phyloP scores from a whole-genome alignment of 164 flowering plant genomes.

The Vitis cinerea region DNA sequence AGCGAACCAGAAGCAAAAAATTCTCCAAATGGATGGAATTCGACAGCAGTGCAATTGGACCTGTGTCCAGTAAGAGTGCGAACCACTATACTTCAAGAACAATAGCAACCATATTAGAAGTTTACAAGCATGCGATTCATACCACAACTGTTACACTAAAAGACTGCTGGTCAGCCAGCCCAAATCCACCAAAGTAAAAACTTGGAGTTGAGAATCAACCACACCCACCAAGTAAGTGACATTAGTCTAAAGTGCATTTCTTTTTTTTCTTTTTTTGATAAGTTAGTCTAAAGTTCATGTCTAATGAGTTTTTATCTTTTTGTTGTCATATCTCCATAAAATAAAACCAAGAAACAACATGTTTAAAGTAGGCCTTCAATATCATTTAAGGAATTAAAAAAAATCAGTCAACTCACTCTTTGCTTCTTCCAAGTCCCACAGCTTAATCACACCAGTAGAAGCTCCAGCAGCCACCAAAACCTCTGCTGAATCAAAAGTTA shows the following conservation, averaged over 20 bases:
- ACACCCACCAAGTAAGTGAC: background rate
- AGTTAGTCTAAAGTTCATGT: background rate
- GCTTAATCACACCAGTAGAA: slow-evolving; percentile 70
- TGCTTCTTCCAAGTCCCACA: slow-evolving; percentile 90
- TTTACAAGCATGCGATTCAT: background rate
- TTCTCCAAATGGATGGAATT: slow-evolving; percentile 92
- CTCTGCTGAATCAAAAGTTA: slow-evolving; percentile 76
- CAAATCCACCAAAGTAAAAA: background rate
- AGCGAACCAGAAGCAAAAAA: slow-evolving; percentile 87
- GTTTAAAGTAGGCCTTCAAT: background rate
- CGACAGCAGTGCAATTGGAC: slow-evolving; percentile 74
- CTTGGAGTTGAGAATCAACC: background rate
- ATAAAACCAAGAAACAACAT: background rate
- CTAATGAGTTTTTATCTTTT: background rate
- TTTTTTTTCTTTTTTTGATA: too few species aligned
- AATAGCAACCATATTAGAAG: slow-evolving; percentile 34
- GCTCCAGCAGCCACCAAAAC: slow-evolving; percentile 80
- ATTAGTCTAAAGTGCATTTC: background rate
- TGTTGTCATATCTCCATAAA: background rate
- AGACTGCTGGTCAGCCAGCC: background rate
- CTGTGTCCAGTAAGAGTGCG: slow-evolving; percentile 82
- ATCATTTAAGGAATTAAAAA: slow-evolving; percentile 1
- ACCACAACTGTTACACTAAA: background rate
- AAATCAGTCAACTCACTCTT: slow-evolving; percentile 57
- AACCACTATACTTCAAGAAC: slow-evolving; percentile 71